Percentiles rank a stretch among this genome's conserved stretches.
Conservation (phyloP, 2,329 filamentous ascomycete genomes). For the Penicillium sp. region DNA sequence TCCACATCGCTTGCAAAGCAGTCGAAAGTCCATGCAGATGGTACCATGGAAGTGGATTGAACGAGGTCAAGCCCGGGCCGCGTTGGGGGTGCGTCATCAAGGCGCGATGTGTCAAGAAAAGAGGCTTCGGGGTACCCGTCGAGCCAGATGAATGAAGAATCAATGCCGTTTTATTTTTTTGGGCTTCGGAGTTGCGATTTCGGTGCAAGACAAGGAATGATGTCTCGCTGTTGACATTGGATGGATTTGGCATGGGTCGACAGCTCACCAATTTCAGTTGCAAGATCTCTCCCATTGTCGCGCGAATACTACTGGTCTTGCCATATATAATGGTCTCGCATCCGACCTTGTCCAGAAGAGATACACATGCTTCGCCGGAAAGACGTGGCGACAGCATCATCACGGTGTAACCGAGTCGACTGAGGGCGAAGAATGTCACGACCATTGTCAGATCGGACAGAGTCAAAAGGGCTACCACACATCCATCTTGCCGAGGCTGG, state of each 20-base stretch:
- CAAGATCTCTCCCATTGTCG: constrained; percentile 28
- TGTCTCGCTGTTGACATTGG: constrained; percentile 7
- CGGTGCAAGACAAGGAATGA: constrained; percentile 16
- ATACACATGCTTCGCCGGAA: constrained; percentile 38
- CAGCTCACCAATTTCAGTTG: constrained; percentile 22
- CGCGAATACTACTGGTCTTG: constrained; percentile 29
- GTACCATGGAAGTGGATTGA: constrained; percentile 44
- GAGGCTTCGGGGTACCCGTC: constrained; percentile 45
- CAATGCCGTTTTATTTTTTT: constrained; percentile 30
- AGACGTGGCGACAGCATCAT: constrained; percentile 44
- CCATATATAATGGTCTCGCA: constrained; percentile 38
- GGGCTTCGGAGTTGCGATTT: constrained; percentile 23
- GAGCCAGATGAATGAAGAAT: constrained; percentile 48
- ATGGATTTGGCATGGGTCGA: constrained; percentile 19
- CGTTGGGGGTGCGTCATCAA: constrained; percentile 35
- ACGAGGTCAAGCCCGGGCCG: constrained; percentile 37
- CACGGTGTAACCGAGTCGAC: constrained; percentile 42
- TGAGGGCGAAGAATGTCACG: constrained; percentile 42
- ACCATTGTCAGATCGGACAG: constrained; percentile 42
- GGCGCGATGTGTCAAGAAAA: constrained; percentile 41
- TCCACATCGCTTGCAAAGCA: constrained; percentile 43
- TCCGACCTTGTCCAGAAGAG: constrained; percentile 35
- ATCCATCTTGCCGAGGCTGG: constrained; percentile 17
- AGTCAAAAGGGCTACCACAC: constrained; percentile 38
- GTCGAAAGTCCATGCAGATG: constrained; percentile 43